Base-by-base conservation (phyloP, 306 rosid species). In the Cicer bijugum region DNA sequence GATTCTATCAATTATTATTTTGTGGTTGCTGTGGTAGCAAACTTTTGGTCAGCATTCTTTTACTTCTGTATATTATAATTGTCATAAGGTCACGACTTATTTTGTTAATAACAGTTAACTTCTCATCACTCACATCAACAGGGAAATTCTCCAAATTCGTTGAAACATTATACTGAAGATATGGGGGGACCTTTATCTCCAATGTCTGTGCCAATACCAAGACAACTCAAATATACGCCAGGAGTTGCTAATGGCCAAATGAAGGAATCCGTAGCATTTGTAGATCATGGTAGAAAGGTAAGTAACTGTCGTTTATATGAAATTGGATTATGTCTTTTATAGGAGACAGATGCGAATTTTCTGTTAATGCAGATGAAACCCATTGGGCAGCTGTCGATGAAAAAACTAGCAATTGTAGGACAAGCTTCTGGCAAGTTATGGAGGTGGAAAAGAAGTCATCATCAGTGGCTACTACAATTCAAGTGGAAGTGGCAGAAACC, bases 401-500 rank as follows among this genome's bases (percentile, higher is more conserved):
- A 89, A 82, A 95, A 95, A 78, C 72, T 95, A 73, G 91, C 89
- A 78, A 86, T 77, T 56, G 85, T 84, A 15, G 99, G 99, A 75
- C 96, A 90, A 69, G 84, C 86, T 76, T 82, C 92, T 52, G 99
- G 97, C 71, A 95, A 90, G 88, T 80, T 95, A 72, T 95, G 99
- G 99, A 92, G 97, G 75, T 95, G 99, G 99, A 95, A 95, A 79
- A 90, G 99, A 90, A 95, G 99, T 70, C 99, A 95, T 86, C 99
- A 95, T 76, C 99, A 90, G 53, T 95, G 99, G 97, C 88, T 91
- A 15, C 55, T 95, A 33, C 97, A 95, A 77, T 95, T 95, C 79
- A 95, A 92, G 69, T 95, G 99, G 99, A 95, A 90, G 71, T 95
- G 99, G 99, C 99, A 95, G 83, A 95, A 95, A 80, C 99, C 99